phyloP scores from a whole-genome alignment of 345 rosid genomes.

The Boechera divaricarpa region DNA sequence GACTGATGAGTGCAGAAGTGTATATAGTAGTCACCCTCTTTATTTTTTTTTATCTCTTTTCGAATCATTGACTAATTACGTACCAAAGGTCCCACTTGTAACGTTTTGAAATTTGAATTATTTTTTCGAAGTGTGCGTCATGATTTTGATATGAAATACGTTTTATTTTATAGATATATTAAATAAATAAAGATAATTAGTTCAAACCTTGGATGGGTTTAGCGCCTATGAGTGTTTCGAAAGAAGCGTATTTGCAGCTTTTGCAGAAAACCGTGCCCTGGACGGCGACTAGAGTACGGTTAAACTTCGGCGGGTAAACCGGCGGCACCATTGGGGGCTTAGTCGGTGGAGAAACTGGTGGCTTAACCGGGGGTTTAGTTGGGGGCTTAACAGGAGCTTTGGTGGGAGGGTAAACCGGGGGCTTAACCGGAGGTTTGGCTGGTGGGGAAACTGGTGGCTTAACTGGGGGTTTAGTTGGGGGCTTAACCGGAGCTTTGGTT shows the following conservation, averaged over 20 bases:
- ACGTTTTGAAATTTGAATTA: constrained; percentile 42
- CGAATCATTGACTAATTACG: constrained; percentile 21
- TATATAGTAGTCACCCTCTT: constrained; percentile 6
- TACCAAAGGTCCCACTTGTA: constrained; percentile 35
- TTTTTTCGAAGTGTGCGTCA: constrained; percentile 27
- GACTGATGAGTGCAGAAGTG: constrained; percentile 35
- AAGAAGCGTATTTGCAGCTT: constrained; percentile 75
- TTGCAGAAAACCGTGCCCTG: constrained; percentile 87
- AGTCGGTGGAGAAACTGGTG: constrained; percentile 51
- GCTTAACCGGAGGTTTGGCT: constrained; percentile 36
- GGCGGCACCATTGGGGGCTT: constrained; percentile 48
- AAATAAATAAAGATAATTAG: neutral
- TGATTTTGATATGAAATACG: constrained; percentile 19
- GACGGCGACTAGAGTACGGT: constrained; percentile 68
- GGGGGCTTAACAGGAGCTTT: constrained; percentile 43
- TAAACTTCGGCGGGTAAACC: constrained; percentile 48
- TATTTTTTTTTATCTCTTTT: constrained; percentile 1
- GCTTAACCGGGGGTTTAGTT: constrained; percentile 38
- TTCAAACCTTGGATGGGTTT: constrained; percentile 59
- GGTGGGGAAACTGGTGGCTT: constrained; percentile 45
- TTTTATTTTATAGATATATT: neutral
- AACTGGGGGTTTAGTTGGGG: constrained; percentile 44
- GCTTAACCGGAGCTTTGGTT: constrained; percentile 33
- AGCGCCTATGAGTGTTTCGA: constrained; percentile 67
- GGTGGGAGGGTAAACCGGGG: constrained; percentile 41